Evolutionary conservation across 2,329 filamentous ascomycete genomes (phyloP), one percentile per base, ranked within the genome.

Genomic region (Apiospora arundinis): DNA sequence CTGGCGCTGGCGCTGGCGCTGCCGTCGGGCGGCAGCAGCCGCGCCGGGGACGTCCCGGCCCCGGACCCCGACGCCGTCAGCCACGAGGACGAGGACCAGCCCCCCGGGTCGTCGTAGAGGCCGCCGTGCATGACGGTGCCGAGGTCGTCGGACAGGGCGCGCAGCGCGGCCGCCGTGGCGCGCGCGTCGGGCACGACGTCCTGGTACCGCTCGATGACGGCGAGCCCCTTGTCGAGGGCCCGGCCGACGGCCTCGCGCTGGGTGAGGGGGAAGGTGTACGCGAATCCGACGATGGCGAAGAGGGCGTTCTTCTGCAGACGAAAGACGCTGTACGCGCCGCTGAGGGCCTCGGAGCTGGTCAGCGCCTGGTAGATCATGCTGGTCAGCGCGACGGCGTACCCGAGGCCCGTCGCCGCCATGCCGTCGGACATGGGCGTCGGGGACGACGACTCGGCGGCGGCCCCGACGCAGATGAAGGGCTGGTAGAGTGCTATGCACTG

Each of bases 291-390:
- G 18, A 74, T 72, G 16, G 72, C 73, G 52, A 75, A 74, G 18
- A 72, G 66, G 4, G 72, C 72, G 60, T 68, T 72, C 66, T 74
- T 73, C 56, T 74, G 74, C 74, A 73, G 74, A n/a, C 72, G 72
- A 28, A 74, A 74, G 40, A 73, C 69, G 44, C 73, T 48, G 37
- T 74, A 71, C 21, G 68, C 49, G 18, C 74, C 74, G 42, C 37
- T 68, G 2, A 75, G 70, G 1, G 70, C 69, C 40, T 70, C 71
- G 18, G 65, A 32, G n/a, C 40, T 25, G 2, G 70, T 71, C 11
- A 74, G 66, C 4, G 69, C 52, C 28, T 73, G 70, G 48, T 75
- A 70, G 25, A 73, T 69, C 40, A 75, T 74, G 37, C 42, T 56
- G 2, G 73, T 74, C 25, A 74, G 56, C 0, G 73, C 49, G 45